phyloP scores from a whole-genome alignment of 345 rosid genomes.

The Lepidium africanum region DNA sequence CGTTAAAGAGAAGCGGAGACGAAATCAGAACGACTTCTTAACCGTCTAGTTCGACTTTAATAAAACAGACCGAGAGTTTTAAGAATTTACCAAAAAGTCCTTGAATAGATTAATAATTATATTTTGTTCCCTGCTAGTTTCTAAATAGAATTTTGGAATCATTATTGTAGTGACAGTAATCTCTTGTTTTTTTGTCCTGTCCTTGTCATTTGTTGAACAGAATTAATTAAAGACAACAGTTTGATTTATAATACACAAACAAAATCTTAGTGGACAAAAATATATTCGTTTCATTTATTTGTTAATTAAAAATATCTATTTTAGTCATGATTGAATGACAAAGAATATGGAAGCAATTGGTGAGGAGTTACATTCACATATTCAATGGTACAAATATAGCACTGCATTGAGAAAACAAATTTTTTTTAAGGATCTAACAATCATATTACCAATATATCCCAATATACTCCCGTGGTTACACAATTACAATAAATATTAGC shows the following conservation, averaged over 20 bases:
- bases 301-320: too few species aligned
- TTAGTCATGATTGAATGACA: too few species aligned
- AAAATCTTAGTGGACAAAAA: not conserved
- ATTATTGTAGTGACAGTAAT: not conserved
- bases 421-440: too few species aligned
- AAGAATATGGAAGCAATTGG: not conserved
- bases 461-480: too few species aligned
- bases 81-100: not conserved
- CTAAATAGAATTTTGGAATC: not conserved
- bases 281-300: not conserved
- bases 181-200: not conserved
- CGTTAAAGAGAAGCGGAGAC: constrained; percentile 22
- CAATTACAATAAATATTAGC: too few species aligned
- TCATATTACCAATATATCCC: too few species aligned
- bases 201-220: not conserved
- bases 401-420: too few species aligned
- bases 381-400: too few species aligned
- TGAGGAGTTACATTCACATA: not conserved
- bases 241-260: not conserved
- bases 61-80: not conserved
- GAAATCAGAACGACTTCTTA: constrained; percentile 32
- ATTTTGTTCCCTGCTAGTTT: not conserved
- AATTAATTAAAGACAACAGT: not conserved
- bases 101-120: not conserved
- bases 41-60: constrained; percentile 14